Evolutionary conservation across 2,329 filamentous ascomycete species (phyloP), one percentile per base, ranked within the genome.

Genomic region (Calonectria honghensis): DNA sequence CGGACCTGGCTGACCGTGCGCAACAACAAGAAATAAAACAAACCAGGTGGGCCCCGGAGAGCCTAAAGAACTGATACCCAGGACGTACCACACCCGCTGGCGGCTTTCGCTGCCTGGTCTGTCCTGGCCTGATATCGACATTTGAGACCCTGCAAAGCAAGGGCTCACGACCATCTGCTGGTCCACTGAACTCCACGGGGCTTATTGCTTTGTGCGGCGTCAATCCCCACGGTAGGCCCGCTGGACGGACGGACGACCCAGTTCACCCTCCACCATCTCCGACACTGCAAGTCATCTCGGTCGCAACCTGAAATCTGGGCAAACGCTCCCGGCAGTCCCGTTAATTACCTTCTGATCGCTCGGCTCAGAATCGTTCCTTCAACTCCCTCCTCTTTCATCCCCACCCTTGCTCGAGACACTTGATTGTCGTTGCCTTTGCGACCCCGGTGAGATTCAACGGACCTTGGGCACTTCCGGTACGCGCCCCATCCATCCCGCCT

Each of bases 221-320:
- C 66, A 50, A 63, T 73, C 72, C 67, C 67, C 67, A 70, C 77
- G 63, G 67, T 74, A 64, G 68, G 70, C 52, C 70, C 75, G 71
- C 68, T 74, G 61, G 68, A 73, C 59, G 71, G 71, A 75, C 74
- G 61, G 64, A 50, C 76, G 67, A 73, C 74, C 77, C 77, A 79
- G 79, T 76, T 68, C 39, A 71, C 68, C 73, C 63, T 81, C 78
- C 79, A 78, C 77, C 75, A 79, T 79, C 76, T 80, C 79, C 78
- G 78, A 77, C 66, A 72, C 61, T 73, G 73, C 74, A 72, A 75
- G 72, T 73, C 64, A 73, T 77, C 64, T 72, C 70, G 48, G 57
- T 75, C 65, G 66, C 73, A 76, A 80, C 77, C 77, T 79, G 76
- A 76, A 78, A 51, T 69, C 52, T 37, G 39, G 39, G 39, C 54